These are phyloP conservation scores for Medicago truncatula DNA, from an alignment of 306 rosid genomes.

Conservation along the genomic window MtrunA17r5.0-ANR NC_053043.1:35670501-35671000, in stretches of 20 bases:
- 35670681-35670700: not conserved
- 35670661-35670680: too few relatives aligned
- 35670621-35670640: not conserved
- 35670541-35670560: too few relatives aligned
- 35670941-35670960: conserved; percentile 75
- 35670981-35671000: not conserved
- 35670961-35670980: conserved; percentile 34
- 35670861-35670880: conserved; percentile 71
- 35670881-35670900: conserved; percentile 93
- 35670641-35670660: not conserved
- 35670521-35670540: too few relatives aligned
- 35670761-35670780: not conserved
- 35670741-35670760: not conserved
- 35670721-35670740: not conserved
- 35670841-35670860: not conserved
- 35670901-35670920: conserved; percentile 92
- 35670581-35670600: too few relatives aligned
- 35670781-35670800: not conserved
- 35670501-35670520: too few relatives aligned
- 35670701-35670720: not conserved
- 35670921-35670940: conserved; percentile 90
- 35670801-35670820: not conserved
- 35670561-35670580: too few relatives aligned
- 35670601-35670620: too few relatives aligned
- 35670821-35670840: conserved; percentile 4